These are phyloP conservation scores for Xerocomellus amylosporus DNA, from an alignment of 768 basidiomycete genomes.

Conservation along the genomic window DNA sequence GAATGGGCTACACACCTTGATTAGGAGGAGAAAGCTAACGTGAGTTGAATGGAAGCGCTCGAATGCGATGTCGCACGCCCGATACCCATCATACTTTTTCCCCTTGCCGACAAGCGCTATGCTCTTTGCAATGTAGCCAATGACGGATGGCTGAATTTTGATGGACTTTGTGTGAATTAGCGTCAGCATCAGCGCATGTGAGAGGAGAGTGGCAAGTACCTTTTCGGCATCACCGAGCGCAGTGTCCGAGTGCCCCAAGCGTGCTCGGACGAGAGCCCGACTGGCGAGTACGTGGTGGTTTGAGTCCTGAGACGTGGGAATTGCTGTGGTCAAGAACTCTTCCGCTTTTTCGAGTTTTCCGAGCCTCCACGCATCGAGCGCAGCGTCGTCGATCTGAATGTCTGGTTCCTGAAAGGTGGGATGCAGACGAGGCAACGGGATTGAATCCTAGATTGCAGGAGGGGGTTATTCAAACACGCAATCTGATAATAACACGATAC, in stretches of 20 bases:
- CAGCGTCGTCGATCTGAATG: not conserved
- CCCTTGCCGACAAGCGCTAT: not conserved
- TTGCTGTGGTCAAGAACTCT: not conserved
- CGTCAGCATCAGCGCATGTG: not conserved
- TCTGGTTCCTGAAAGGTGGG: not conserved
- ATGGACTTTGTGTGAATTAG: not conserved
- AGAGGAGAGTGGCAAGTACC: not conserved
- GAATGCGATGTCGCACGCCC: not conserved
- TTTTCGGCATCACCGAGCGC: slow-evolving; percentile 4
- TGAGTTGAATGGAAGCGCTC: too few species aligned
- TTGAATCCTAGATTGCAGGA: not conserved
- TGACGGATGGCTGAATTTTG: not conserved
- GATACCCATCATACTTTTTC: not conserved
- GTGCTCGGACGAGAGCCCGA: slow-evolving; percentile 6
- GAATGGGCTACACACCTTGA: slow-evolving; percentile 3
- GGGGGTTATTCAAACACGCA: not conserved
- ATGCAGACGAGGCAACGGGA: not conserved
- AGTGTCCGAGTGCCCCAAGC: not conserved
- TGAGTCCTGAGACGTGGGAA: not conserved
- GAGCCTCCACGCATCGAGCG: not conserved
- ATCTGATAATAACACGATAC: not conserved
- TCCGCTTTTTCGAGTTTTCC: not conserved
- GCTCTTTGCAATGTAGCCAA: not conserved
- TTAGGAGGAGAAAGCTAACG: slow-evolving; percentile 1
- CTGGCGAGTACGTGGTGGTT: not conserved